Evolutionary conservation across 1,284 basidiomycete genomes (phyloP), one percentile per base, ranked within the genome.

Genomic region (Moesziomyces antarcticus): DNA sequence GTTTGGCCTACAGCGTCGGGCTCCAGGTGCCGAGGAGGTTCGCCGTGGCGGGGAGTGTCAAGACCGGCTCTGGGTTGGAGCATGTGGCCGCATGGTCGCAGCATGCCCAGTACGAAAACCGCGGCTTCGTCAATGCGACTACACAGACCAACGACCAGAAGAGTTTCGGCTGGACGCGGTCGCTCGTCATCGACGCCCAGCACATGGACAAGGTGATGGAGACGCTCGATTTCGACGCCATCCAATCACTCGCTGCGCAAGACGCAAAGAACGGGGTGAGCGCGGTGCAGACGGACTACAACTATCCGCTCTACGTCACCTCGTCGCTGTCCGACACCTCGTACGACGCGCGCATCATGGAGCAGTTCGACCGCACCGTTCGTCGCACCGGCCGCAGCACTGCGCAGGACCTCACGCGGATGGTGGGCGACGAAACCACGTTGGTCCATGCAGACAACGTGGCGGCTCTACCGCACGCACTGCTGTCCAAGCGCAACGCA

Each of bases 71-170:
- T 1, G 54, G 55, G 6, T 8, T 30, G 5, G 48, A 53, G 42
- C 59, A 49, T 7, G 35, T 63, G 3, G 59, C 66, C 0, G 58
- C 55, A 5, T 69, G 66, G 66, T 54, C 30, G 4, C 66, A 69
- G 41, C 7, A 25, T 0, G 51, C 60, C 1, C 22, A 63, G 16
- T 69, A 50, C 33, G 27, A 37, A 14, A 69, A 69, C 13, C 56
- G 25, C 6, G 66, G 66, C 0, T 50, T 56, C 14, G 56, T 69
- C 9, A 69, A 69, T 46, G 66, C 51, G 1, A 69, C 60, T 3
- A 42, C 49, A 3, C 66, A 69, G 42, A 59, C 44, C 11, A 69
- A 69, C 49, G 60, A 63, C 20, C 66, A 69, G 44, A 55, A 44
- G 22, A 47, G 42, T 24, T 59, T 25, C 22, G 66, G 66, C 7